Evolutionary conservation across 169 alveolate genomes (phyloP).

Genomic region (Eimeria mitis): DNA sequence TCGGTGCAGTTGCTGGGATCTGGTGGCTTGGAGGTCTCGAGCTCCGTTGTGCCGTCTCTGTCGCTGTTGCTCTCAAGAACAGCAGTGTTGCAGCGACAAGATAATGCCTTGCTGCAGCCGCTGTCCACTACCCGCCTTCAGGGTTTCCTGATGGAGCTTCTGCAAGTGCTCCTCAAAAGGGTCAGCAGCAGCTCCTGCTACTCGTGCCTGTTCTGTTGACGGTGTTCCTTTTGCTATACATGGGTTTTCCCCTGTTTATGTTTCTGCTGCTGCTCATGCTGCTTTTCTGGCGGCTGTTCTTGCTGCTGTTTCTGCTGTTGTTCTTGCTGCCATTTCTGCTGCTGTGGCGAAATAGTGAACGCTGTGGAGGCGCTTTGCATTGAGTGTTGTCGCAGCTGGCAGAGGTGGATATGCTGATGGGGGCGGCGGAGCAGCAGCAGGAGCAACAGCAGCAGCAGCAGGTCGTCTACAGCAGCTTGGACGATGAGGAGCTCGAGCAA

Average conservation of each 20-base stretch:
- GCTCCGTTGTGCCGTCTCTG: constrained; percentile 37
- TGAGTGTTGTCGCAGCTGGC: constrained; percentile 51
- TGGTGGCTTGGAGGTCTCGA: constrained; percentile 56
- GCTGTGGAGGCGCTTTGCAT: background rate
- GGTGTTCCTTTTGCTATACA: no score
- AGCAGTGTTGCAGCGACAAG: constrained; percentile 32
- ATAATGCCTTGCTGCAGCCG: constrained; percentile 13
- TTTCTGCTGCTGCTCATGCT: no score
- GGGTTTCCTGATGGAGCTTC: constrained; percentile 31
- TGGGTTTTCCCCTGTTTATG: no score
- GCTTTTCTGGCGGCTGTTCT: no score
- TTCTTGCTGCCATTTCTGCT: background rate
- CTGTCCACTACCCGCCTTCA: constrained; percentile 26
- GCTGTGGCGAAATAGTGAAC: background rate
- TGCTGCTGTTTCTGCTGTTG: background rate
- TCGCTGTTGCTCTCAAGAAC: constrained; percentile 13
- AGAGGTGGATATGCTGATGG: constrained; percentile 55
- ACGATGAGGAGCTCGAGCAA: constrained; percentile 52
- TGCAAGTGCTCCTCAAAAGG: constrained; percentile 65
- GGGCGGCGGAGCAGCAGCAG: constrained; percentile 57
- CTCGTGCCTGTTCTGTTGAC: background rate
- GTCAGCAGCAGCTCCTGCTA: background rate
- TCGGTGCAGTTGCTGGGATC: constrained; percentile 61
- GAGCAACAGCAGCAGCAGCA: constrained; percentile 49
- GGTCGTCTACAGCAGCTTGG: constrained; percentile 51